Conservation (phyloP, 1,284 basidiomycete genomes). For the Rhodotorula sp. region DNA sequence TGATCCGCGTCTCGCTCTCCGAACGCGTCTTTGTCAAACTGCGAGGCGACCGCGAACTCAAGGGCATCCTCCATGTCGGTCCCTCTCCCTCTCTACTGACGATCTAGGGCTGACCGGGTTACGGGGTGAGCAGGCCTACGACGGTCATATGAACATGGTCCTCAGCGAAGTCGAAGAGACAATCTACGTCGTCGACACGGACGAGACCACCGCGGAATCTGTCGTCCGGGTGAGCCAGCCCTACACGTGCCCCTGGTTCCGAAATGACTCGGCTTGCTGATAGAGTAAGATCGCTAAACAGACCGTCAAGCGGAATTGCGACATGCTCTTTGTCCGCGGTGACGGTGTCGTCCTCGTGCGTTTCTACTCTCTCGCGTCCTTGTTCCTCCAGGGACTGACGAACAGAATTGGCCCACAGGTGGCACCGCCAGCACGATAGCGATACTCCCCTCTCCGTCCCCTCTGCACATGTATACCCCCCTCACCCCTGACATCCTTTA, state of each 20-base stretch:
- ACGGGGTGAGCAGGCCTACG: conserved; percentile 71
- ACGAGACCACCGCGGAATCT: conserved; percentile 52
- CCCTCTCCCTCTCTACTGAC: neutral
- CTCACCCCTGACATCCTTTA: neutral
- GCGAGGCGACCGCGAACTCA: conserved; percentile 87
- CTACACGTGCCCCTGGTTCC: neutral
- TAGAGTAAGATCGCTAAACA: conserved; percentile 47
- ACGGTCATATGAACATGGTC: conserved; percentile 99
- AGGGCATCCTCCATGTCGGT: conserved; percentile 87
- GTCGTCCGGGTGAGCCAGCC: conserved; percentile 50
- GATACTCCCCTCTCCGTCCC: conserved; percentile 1
- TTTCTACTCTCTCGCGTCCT: neutral
- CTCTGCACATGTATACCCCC: conserved; percentile 9
- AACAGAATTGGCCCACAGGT: conserved; percentile 20
- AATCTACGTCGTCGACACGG: conserved; percentile 78
- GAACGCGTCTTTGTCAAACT: conserved; percentile 97
- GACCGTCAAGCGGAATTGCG: conserved; percentile 90
- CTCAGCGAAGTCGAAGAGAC: conserved; percentile 93
- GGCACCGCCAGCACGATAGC: conserved; percentile 36
- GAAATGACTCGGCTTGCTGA: too few relatives aligned
- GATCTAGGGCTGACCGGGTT: neutral
- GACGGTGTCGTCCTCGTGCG: conserved; percentile 59
- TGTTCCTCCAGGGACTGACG: neutral
- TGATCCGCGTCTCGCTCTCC: conserved; percentile 90
- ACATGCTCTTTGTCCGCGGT: conserved; percentile 97